Conservation (phyloP, 1,139 yeast genomes). For the Casaregolazyma lundiana region DNA sequence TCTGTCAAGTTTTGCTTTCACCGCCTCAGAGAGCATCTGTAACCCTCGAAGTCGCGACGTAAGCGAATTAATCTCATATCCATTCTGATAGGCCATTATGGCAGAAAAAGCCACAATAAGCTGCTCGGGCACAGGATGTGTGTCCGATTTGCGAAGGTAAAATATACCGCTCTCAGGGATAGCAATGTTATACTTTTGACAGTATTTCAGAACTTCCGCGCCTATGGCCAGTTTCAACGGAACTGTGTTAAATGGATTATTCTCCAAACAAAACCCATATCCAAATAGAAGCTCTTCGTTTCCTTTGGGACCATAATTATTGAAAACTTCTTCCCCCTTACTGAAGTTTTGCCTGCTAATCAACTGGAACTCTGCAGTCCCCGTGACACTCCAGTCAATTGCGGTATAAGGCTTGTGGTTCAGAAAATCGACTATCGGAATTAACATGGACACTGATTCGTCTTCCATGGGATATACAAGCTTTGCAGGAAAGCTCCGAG, state of each 20-base stretch:
- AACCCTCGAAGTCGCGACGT: slow-evolving; percentile 9
- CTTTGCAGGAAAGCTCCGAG: slow-evolving; percentile 70
- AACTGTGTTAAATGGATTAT: slow-evolving; percentile 60
- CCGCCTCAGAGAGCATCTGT: slow-evolving; percentile 10
- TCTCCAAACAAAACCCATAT: slow-evolving; percentile 63
- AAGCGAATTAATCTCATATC: slow-evolving; percentile 3
- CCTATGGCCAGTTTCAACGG: slow-evolving; percentile 39
- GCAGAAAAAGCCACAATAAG: slow-evolving; percentile 18
- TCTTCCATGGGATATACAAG: slow-evolving; percentile 40
- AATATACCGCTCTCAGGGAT: slow-evolving; percentile 19
- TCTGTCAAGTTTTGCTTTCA: slow-evolving; percentile 4
- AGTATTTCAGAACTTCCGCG: background rate
- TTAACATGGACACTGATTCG: slow-evolving; percentile 57
- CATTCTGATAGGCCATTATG: slow-evolving; percentile 12
- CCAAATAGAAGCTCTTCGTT: slow-evolving; percentile 63
- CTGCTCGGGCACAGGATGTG: slow-evolving; percentile 18
- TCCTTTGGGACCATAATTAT: slow-evolving; percentile 84
- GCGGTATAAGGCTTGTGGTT: slow-evolving; percentile 62
- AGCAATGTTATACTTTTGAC: slow-evolving; percentile 7
- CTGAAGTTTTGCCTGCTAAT: slow-evolving; percentile 24
- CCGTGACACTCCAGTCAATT: slow-evolving; percentile 57
- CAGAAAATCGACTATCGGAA: slow-evolving; percentile 74
- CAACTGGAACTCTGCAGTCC: slow-evolving; percentile 27
- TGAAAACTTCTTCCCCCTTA: slow-evolving; percentile 52
- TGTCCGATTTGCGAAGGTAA: slow-evolving; percentile 15